A percentile compares a stretch with the other conserved stretches of the same genome.
Evolutionary conservation across 1,284 basidiomycete species (phyloP).

Genomic region (Ceratobasidium sp.): DNA sequence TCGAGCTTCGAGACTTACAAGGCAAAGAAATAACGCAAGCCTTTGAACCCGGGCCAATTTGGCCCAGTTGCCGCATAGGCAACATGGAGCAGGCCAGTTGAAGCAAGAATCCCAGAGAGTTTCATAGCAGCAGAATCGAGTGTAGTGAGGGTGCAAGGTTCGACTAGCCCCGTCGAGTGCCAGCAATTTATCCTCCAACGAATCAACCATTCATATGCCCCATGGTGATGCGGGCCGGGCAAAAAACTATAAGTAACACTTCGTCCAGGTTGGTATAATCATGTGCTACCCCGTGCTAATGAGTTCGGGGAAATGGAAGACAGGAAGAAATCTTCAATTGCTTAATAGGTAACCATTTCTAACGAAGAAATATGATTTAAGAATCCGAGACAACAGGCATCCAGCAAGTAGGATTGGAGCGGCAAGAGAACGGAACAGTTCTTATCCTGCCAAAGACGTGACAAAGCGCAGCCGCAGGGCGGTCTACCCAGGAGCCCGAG

Average conservation of each 20-base stretch:
- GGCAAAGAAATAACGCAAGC: slow-evolving; percentile 32
- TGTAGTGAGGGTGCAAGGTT: background rate
- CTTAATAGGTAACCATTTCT: background rate
- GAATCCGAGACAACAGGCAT: background rate
- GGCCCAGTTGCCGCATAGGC: slow-evolving; percentile 21
- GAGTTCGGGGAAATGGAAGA: slow-evolving; percentile 35
- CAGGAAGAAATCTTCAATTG: background rate
- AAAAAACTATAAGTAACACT: background rate
- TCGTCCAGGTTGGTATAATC: background rate
- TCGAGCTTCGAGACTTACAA: slow-evolving; percentile 21
- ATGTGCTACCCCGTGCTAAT: slow-evolving; percentile 21
- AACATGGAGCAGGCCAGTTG: background rate
- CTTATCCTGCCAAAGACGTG: too few relatives aligned
- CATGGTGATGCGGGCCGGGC: background rate
- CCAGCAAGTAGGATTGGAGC: background rate
- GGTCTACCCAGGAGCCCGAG: too few relatives aligned
- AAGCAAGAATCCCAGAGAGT: slow-evolving; percentile 15
- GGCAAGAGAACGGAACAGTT: too few relatives aligned
- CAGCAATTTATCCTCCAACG: background rate
- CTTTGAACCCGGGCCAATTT: slow-evolving; percentile 33
- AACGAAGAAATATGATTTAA: background rate
- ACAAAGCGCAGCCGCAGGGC: too few relatives aligned
- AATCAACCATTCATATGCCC: background rate
- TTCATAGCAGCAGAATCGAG: slow-evolving; percentile 2
- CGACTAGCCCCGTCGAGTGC: background rate